Base-by-base conservation (phyloP, 495 filamentous ascomycete species). In the Talaromyces wortmannii region DNA sequence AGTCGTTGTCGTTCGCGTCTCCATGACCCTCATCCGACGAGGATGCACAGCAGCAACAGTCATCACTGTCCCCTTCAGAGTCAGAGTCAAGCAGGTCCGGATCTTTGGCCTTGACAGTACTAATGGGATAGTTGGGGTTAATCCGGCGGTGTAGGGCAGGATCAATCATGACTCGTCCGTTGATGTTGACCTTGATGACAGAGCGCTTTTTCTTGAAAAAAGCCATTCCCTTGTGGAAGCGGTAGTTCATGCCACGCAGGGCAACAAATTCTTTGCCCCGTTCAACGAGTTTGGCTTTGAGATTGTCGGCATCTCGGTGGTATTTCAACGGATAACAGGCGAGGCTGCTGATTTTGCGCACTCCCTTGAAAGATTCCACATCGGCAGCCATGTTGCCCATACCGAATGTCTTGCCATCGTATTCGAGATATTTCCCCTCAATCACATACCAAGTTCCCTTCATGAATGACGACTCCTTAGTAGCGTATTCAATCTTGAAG, bases 161-260 rank as follows among this genome's bases (percentile, higher is more conserved):
- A 63, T 97, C 92, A 40, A 96, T 79, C 92, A 96, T 96, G 57
- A 96, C 83, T 48, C 92, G 84, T 31, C 90, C 88, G 59, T 95
- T 95, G 72, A 95, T 87, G 56, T 91, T 91, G 72, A 95, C 83
- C 67, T 94, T 95, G 68, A 85, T 77, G 29, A 95, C 77, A 47
- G 79, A 69, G 57, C 84, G 82, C 75, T 90, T 90, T 70, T 88
- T 90, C 75, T 94, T 92, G 69, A 82, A 80, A 65, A 89, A 96
- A 0, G 87, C 92, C 76, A 81, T 79, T 12, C 78, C 92, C 52
- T 92, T 86, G 69, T 91, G 87, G 66, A 82, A 87, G 58, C 85
- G 87, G 70, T 95, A 95, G 61, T 92, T 86, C 78, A 92, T 90
- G 17, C 92, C 91, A 54, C 84, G 76, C 36, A 96, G 70, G 0